phyloP scores from a whole-genome alignment of 148 eudicot genomes.

The Chenopodium quinoa region DNA sequence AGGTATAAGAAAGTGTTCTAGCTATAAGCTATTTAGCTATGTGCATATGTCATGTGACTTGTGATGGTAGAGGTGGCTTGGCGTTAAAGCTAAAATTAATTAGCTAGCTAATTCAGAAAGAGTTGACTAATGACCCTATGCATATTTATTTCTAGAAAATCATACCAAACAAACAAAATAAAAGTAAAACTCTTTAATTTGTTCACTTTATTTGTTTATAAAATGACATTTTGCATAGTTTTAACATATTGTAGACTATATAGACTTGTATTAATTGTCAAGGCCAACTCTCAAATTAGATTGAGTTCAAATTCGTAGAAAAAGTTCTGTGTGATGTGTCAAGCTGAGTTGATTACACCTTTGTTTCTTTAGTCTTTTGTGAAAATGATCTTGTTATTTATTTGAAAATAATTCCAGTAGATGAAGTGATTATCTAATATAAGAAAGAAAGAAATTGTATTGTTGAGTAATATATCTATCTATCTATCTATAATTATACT shows the following conservation, averaged over 20 bases:
- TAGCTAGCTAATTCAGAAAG: not conserved
- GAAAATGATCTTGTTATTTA: not conserved
- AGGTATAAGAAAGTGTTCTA: not conserved
- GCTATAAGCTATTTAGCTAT: conserved; percentile 1
- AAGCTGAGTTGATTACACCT: not conserved
- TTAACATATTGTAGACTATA: not conserved
- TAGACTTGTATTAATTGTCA: not conserved
- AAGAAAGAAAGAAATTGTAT: not conserved
- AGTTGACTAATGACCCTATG: conserved; percentile 17
- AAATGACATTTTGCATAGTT: not conserved
- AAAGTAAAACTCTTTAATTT: not conserved
- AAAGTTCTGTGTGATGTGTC: not conserved
- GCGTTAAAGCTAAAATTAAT: conserved; percentile 4
- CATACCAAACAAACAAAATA: not conserved
- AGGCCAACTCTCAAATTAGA: not conserved
- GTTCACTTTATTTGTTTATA: not conserved
- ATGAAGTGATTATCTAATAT: not conserved
- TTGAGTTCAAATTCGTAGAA: not conserved
- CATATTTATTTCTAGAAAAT: conserved; percentile 14
- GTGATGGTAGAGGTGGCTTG: conserved; percentile 6
- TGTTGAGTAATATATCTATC: not conserved
- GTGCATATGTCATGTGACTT: conserved; percentile 23
- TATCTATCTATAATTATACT: no score
- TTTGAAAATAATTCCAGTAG: not conserved
- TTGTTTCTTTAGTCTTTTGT: not conserved